phyloP scores from a whole-genome alignment of 1,139 yeast species.

The Groenewaldozyma auringiensis region DNA sequence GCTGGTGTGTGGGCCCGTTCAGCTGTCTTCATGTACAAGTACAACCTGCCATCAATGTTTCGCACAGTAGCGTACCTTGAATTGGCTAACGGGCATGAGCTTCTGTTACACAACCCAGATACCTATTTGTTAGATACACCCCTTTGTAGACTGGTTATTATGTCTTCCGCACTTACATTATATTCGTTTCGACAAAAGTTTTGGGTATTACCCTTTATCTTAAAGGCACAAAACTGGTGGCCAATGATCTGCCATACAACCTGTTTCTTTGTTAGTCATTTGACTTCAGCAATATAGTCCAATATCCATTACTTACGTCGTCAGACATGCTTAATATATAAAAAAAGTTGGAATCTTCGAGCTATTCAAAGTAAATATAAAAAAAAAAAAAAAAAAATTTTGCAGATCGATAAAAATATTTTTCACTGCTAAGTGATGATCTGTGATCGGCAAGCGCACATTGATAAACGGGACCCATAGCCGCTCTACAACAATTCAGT shows the following conservation, averaged over 20 bases:
- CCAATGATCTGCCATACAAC: conserved; percentile 88
- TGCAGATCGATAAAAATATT: neutral
- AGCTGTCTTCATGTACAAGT: conserved; percentile 92
- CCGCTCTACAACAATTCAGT: too few species aligned
- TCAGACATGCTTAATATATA: conserved; percentile 37
- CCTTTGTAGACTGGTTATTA: too few species aligned
- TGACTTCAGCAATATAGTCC: too few species aligned
- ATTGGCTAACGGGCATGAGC: conserved; percentile 93
- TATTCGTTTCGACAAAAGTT: conserved; percentile 82
- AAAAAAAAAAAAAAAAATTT: neutral
- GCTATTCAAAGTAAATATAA: neutral
- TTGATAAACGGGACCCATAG: too few species aligned
- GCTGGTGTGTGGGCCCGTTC: conserved; percentile 95
- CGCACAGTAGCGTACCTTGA: conserved; percentile 94
- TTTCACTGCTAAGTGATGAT: neutral
- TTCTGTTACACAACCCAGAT: conserved; percentile 81
- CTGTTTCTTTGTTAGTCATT: conserved; percentile 34
- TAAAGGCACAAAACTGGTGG: conserved; percentile 84
- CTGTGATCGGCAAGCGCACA: too few species aligned
- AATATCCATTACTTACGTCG: conserved; percentile 34
- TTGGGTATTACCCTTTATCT: conserved; percentile 71
- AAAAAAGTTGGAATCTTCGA: neutral
- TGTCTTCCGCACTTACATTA: conserved; percentile 60
- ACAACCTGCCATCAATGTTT: conserved; percentile 77
- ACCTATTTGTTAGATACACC: neutral